Evolutionary conservation across 75 land plant genomes (phyloP), one percentile per base, ranked within the genome.

Genomic region (Cupressus sempervirens): DNA sequence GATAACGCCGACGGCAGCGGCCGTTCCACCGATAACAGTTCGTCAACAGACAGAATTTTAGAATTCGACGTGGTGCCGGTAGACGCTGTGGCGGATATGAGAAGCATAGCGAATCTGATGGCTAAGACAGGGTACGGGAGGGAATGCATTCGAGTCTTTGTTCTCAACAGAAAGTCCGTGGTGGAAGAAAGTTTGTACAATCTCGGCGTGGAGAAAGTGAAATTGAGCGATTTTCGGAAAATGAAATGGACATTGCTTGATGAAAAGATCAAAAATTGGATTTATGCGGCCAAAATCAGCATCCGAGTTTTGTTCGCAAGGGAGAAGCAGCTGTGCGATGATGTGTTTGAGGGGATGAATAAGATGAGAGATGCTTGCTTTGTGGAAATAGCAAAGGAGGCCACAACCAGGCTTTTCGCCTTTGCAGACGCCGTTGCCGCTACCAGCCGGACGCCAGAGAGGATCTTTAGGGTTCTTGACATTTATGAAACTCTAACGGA

Each of bases 181-280:
- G 72, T 93, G 15, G 96, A 93, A 62, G 96, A 92, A 36, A 87
- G 89, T 2, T 70, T 94, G 34, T 92, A 94, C 83, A 74, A 85
- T 40, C 82, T 96, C 8, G 97, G 99, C 67, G 89, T 93, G 43
- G 93, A 94, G 80, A 84, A 74, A 45, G 50, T 90, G 85, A 88
- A 82, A 35, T 52, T 84, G 3, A 88, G 83, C 52, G 89, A 89
- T 70, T 45, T 93, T 18, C 92, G 88, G 65, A 92, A 87, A 88
- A 84, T 93, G 87, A 88, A 88, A 2, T 95, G 97, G 97, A 89
- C 86, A 20, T 35, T 79, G 11, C 53, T 91, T 73, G 95, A 93
- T 80, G 46, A 68, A 3, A 92, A 88, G 74, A 95, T 93, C 84
- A 89, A 82, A 87, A 83, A 83, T 53, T 96, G 98, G 98, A 75